phyloP scores from a whole-genome alignment of 2,329 filamentous ascomycete species.

The Exophiala spinifera region DNA sequence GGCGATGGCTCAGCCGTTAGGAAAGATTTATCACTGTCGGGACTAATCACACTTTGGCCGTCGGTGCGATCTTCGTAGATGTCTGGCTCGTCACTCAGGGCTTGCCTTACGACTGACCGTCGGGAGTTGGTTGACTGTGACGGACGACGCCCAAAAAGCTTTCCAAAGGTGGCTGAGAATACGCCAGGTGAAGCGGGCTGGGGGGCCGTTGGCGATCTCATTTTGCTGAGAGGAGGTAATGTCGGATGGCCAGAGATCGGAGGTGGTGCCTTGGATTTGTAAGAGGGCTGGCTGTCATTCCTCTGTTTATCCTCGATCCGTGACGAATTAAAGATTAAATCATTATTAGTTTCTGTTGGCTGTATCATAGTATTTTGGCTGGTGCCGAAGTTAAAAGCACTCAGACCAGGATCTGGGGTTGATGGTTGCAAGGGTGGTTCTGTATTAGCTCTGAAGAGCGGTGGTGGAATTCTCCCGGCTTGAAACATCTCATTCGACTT shows the following conservation, averaged over 20 bases:
- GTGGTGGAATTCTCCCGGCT: neutral
- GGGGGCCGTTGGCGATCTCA: constrained; percentile 13
- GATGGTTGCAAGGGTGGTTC: neutral
- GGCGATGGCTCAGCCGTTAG: constrained; percentile 19
- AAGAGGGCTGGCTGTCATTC: constrained; percentile 20
- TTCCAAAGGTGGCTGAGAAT: constrained; percentile 19
- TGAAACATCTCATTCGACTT: neutral
- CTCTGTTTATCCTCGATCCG: constrained; percentile 8
- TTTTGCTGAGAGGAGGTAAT: constrained; percentile 1
- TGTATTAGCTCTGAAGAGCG: constrained; percentile 2
- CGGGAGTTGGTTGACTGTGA: constrained; percentile 21
- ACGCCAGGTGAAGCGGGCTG: constrained; percentile 16
- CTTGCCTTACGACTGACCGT: constrained; percentile 18
- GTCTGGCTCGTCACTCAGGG: constrained; percentile 25
- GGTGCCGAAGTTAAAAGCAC: constrained; percentile 14
- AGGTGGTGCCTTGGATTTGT: constrained; percentile 26
- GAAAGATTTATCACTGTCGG: constrained; percentile 15
- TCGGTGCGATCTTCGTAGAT: constrained; percentile 4
- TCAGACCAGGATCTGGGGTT: constrained; percentile 3
- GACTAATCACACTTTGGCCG: constrained; percentile 11
- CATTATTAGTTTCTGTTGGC: neutral
- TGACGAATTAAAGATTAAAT: constrained; percentile 1
- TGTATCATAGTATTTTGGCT: neutral
- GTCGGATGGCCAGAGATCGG: constrained; percentile 16
- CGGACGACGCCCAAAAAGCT: constrained; percentile 22